Evolutionary conservation across 2,329 filamentous ascomycete genomes (phyloP).

Genomic region (Clathrospora elynae): DNA sequence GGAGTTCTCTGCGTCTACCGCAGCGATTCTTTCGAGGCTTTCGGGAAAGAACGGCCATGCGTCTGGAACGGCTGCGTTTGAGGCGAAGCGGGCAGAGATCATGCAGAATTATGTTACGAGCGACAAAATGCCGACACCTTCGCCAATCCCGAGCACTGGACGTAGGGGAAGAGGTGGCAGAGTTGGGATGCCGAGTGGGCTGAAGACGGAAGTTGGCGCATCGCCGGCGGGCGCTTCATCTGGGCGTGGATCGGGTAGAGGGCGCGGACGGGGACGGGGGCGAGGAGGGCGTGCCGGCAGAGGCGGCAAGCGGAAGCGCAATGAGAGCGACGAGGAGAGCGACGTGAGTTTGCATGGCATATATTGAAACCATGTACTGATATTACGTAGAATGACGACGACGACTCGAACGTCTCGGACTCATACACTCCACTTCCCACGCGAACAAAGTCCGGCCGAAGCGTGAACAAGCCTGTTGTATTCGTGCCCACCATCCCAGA

Average conservation of each 20-base stretch:
- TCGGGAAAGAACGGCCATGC: conserved; percentile 43
- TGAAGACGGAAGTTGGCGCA: conserved; percentile 40
- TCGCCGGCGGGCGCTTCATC: conserved; percentile 29
- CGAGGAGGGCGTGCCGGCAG: conserved; percentile 44
- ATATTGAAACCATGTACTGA: conserved; percentile 19
- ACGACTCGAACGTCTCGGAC: conserved; percentile 48
- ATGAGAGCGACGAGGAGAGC: conserved; percentile 44
- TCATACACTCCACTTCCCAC: conserved; percentile 63
- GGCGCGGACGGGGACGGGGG: conserved; percentile 45
- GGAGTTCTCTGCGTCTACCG: conserved; percentile 48
- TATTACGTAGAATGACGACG: conserved; percentile 32
- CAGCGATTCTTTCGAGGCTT: conserved; percentile 49
- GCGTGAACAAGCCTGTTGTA: conserved; percentile 68
- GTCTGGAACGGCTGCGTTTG: conserved; percentile 49
- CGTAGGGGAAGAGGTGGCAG: conserved; percentile 44
- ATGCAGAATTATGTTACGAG: conserved; percentile 54
- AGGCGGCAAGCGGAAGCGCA: conserved; percentile 48
- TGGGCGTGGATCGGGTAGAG: conserved; percentile 46
- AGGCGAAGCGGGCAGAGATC: conserved; percentile 54
- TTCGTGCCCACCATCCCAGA: conserved; percentile 63
- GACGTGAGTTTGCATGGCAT: conserved; percentile 36
- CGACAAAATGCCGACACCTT: conserved; percentile 49
- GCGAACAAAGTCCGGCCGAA: conserved; percentile 76
- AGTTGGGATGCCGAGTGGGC: conserved; percentile 37
- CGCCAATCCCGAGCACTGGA: conserved; percentile 37